Base-by-base conservation (phyloP, 2,329 filamentous ascomycete species). In the Daldinia sp. region DNA sequence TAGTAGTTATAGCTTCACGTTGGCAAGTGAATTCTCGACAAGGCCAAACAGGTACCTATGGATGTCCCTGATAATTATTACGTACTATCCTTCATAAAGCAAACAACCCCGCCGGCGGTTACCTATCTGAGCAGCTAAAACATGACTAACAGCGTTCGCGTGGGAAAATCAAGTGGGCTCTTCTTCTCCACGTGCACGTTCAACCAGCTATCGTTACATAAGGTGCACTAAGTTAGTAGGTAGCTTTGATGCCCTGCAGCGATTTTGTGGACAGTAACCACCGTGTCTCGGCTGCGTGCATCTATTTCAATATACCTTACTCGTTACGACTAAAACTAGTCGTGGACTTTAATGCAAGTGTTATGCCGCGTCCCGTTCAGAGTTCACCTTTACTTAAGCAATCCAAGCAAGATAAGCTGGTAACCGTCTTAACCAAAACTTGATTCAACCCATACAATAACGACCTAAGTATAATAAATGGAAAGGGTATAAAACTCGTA, bases 221-320 rank as follows among this genome's bases (percentile, higher is more conserved):
- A 35, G 33, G 33, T 7, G 7, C 33, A 35, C 7, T 33, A 33
- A 33, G 30, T 6, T 33, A 33, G 30, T 6, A 33, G 30, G 3
- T 33, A 33, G 30, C 30, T 33, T 50, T 39, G 63, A 60, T 68
- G 62, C 44, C 61, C 61, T 68, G 61, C 61, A 62, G 57, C 44
- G 55, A 33, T 9, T 35, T 48, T 7, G 30, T 61, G 59, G 60
- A 67, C 39, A 18, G 53, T 60, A 28, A 20, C 60, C 28, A 51
- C n/a, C 15, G 13, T 55, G 67, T 70, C 64, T 70, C 67, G 64
- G 67, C 60, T 62, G 59, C 33, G 44, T 54, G 41, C 67, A 51
- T 63, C 28, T 23, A 58, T 20, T 28, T n/a, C 37, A 39, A 54
- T 60, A 69, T 67, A 51, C 2, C 33, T 15, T 33, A 26, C 15